These are phyloP conservation scores for Gleditsia sinensis DNA, from an alignment of 306 rosid species.

Conservation along the genomic window DNA sequence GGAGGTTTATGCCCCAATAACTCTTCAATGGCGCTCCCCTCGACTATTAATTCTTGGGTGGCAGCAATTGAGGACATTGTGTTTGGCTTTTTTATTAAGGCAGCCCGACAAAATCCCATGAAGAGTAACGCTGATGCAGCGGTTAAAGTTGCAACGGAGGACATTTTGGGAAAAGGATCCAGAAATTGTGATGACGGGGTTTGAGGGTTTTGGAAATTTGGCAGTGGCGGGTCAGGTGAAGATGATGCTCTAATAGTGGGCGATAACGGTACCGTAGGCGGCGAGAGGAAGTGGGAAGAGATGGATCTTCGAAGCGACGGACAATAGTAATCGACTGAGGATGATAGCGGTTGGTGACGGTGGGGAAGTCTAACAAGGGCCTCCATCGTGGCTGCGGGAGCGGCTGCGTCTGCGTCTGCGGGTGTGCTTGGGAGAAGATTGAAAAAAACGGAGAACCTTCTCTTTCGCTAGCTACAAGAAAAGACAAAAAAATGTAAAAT, in stretches of 20 bases:
- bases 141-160: slow-evolving; percentile 18
- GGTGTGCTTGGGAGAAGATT: background rate
- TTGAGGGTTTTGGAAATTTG: slow-evolving; percentile 25
- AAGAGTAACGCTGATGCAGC: slow-evolving; percentile 42
- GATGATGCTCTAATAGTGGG: slow-evolving; percentile 34
- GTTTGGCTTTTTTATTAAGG: slow-evolving; percentile 7
- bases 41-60: slow-evolving; percentile 16
- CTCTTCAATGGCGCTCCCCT: background rate
- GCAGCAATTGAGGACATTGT: slow-evolving; percentile 15
- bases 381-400: slow-evolving; percentile 21
- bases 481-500: too few relatives aligned
- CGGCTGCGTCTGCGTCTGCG: background rate
- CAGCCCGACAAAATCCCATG: slow-evolving; percentile 19
- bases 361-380: slow-evolving; percentile 8
- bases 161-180: background rate
- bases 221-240: slow-evolving; percentile 18
- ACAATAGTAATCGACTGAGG: background rate
- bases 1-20: background rate
- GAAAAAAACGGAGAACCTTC: background rate
- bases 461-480: too few relatives aligned
- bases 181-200: background rate
- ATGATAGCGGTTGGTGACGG: slow-evolving; percentile 16
- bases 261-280: background rate
- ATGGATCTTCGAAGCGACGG: slow-evolving; percentile 5
- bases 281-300: slow-evolving; percentile 34